Conservation (phyloP, 805 yeast genomes). For the Metschnikowia peoriensis region DNA sequence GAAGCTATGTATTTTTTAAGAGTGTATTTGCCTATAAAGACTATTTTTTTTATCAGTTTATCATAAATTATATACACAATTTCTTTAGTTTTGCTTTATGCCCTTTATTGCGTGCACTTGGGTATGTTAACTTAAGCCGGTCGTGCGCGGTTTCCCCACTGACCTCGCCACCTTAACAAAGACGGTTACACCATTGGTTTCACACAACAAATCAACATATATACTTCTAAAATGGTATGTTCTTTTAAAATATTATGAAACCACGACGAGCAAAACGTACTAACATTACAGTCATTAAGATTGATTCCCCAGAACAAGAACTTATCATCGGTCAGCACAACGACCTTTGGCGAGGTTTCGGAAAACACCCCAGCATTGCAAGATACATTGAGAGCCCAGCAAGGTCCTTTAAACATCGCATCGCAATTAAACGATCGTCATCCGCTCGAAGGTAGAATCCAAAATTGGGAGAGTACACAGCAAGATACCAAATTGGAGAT, state of each 20-base stretch:
- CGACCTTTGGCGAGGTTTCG: constrained; percentile 53
- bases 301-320: constrained; percentile 53
- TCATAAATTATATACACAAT: no score
- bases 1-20: no score
- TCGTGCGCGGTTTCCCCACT: constrained; percentile 6
- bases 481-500: constrained; percentile 68
- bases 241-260: neutral
- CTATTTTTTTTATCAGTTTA: no score
- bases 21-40: no score
- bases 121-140: neutral
- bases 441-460: constrained; percentile 76
- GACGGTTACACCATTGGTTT: no score
- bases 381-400: constrained; percentile 62
- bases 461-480: constrained; percentile 79
- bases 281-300: constrained; percentile 42
- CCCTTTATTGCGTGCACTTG: no score
- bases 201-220: neutral
- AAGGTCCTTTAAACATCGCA: constrained; percentile 60
- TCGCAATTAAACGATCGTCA: constrained; percentile 74
- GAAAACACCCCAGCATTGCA: constrained; percentile 68
- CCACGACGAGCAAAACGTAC: neutral
- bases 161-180: constrained; percentile 3
- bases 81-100: no score
- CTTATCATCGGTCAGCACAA: constrained; percentile 48
- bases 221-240: constrained; percentile 12